Base-by-base conservation (phyloP, 2,329 filamentous ascomycete species). In the Cytospora chrysosperma region DNA sequence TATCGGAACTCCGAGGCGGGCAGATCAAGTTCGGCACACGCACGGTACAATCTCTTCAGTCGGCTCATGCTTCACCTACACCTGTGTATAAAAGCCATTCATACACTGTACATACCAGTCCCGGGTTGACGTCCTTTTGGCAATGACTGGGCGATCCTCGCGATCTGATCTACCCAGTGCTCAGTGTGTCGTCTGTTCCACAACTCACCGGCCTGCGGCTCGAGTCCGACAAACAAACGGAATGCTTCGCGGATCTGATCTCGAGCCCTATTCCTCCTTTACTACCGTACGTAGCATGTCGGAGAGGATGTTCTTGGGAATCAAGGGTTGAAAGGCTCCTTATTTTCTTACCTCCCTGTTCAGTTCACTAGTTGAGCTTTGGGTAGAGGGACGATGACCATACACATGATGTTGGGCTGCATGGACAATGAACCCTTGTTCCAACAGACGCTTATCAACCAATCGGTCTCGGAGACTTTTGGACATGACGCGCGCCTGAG, bases 321-420 rank as follows among this genome's bases (percentile, higher is more conserved):
- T n/a, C 17, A 3, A 24, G 5, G 43, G 32, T 24, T 21, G 43
- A 49, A 24, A 24, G 40, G 15, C 13, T 17, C 13, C 10, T 27
- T 27, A 3, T 47, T n/a, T 40, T 1, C 15, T 37, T 37, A 13
- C 15, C 34, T 37, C 34, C 56, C 57, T 27, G 6, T 43, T 27
- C 17, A 26, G 21, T 30, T 27, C 27, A 13, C 58, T 49, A 50
- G 27, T n/a, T 19, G 9, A 30, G 34, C 19, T 47, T 26, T 60
- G 58, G 34, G 53, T 26, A 47, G 34, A 43, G 26, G 43, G 43
- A 24, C 7, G 10, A 6, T 24, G 21, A 5, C n/a, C 34, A 28
- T 21, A 30, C 59, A 51, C 7, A 28, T 9, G 21, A 47, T 60
- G 50, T 60, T 60, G 58, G 37, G 58, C 58, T 60, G 58, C 50